Percentiles rank a stretch among this genome's conserved stretches.
These are phyloP conservation scores for Linum usitatissimum DNA, from an alignment of 345 rosid species.

Conservation along the genomic window DNA sequence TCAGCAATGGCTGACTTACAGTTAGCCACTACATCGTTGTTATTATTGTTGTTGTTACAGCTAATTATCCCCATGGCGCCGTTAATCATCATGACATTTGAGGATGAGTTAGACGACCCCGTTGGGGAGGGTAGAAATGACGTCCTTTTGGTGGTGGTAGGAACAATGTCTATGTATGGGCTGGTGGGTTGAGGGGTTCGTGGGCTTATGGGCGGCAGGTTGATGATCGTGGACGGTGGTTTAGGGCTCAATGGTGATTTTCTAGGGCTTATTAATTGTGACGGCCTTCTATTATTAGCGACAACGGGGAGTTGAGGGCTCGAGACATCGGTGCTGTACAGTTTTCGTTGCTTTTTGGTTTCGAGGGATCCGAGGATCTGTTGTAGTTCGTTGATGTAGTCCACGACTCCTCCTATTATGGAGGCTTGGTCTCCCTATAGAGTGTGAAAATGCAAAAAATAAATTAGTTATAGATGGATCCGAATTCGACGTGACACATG, in stretches of 20 bases:
- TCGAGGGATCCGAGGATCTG: conserved; percentile 82
- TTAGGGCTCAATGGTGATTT: conserved; percentile 41
- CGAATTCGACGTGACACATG: no score
- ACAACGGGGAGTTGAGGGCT: conserved; percentile 45
- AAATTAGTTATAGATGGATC: no score
- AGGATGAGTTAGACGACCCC: conserved; percentile 48
- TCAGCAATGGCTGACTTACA: conserved; percentile 78
- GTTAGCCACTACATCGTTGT: conserved; percentile 68
- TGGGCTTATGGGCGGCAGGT: conserved; percentile 72
- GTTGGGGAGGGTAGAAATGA: conserved; percentile 40
- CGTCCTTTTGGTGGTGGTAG: conserved; percentile 30
- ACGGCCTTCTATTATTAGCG: conserved; percentile 50
- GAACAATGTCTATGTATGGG: conserved; percentile 28
- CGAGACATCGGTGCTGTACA: conserved; percentile 55
- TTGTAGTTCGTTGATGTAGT: conserved; percentile 86
- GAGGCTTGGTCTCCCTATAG: conserved; percentile 96
- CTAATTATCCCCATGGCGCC: neutral
- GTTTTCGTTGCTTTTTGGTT: conserved; percentile 90
- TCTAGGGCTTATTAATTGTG: conserved; percentile 58
- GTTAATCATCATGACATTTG: conserved; percentile 11
- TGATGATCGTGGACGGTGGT: conserved; percentile 12
- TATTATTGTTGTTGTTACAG: conserved; percentile 27
- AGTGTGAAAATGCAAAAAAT: no score
- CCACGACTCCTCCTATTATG: conserved; percentile 92
- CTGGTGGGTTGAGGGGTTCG: conserved; percentile 65